These are phyloP conservation scores for Immersiella caudata DNA, from an alignment of 495 filamentous ascomycete genomes.

Conservation along the genomic window DNA sequence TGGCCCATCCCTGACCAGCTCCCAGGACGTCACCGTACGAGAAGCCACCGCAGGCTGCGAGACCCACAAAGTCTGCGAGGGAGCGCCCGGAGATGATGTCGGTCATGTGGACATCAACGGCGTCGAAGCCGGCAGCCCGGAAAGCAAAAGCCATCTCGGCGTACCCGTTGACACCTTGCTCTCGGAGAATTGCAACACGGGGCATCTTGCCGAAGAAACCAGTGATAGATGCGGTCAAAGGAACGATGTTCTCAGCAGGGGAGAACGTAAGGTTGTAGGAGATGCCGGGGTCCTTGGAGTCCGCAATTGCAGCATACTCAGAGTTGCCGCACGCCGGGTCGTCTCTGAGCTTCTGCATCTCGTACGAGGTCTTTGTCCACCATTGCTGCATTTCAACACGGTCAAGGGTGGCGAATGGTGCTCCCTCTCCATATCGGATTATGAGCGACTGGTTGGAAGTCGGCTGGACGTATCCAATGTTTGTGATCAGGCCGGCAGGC, in stretches of 20 bases:
- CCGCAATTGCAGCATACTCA: conserved; percentile 77
- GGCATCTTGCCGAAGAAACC: conserved; percentile 74
- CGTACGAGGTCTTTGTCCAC: conserved; percentile 85
- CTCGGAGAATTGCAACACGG: conserved; percentile 88
- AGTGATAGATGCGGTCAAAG: conserved; percentile 68
- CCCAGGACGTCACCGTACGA: conserved; percentile 96
- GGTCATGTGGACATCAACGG: conserved; percentile 96
- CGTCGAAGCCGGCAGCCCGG: conserved; percentile 84
- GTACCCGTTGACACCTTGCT: conserved; percentile 94
- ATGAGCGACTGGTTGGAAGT: conserved; percentile 75
- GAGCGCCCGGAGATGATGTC: conserved; percentile 82
- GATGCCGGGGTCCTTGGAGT: conserved; percentile 79
- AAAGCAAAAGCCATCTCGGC: conserved; percentile 98
- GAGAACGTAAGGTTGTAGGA: conserved; percentile 83
- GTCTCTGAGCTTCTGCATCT: conserved; percentile 89
- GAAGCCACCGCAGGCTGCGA: conserved; percentile 95
- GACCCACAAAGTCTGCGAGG: conserved; percentile 78
- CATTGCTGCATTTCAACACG: conserved; percentile 79
- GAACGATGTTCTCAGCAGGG: conserved; percentile 72
- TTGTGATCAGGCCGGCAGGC: conserved; percentile 74
- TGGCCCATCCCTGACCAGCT: conserved; percentile 96
- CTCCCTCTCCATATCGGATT: conserved; percentile 65
- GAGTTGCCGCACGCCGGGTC: conserved; percentile 85
- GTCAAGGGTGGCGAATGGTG: conserved; percentile 65
- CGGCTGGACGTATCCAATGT: conserved; percentile 73